Percentiles rank a stretch among this genome's conserved stretches.
phyloP scores from a whole-genome alignment of 306 rosid species.

The Rubus parviflorus region DNA sequence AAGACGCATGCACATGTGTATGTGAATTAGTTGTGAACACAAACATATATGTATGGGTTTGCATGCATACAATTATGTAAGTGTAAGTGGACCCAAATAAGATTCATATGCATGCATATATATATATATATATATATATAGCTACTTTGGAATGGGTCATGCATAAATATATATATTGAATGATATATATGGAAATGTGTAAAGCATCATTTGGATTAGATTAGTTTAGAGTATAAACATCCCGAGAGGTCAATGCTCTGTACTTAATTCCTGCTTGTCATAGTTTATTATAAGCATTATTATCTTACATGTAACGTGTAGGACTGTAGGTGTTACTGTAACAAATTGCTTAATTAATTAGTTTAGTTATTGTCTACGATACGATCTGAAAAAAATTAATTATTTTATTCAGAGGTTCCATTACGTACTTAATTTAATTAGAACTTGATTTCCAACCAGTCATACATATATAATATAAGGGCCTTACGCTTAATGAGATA shows the following conservation, averaged over 20 bases:
- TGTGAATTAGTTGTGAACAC: no score
- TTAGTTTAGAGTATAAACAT: background rate
- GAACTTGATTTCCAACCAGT: background rate
- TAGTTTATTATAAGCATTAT: constrained; percentile 3
- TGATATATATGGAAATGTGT: background rate
- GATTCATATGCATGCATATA: background rate
- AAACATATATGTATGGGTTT: no score
- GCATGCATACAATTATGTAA: no score
- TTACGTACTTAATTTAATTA: background rate
- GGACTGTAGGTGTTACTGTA: background rate
- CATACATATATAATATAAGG: background rate
- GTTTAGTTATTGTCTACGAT: background rate
- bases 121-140: no score
- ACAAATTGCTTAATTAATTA: background rate
- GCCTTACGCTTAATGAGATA: background rate
- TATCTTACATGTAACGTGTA: constrained; percentile 4
- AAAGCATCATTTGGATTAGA: background rate
- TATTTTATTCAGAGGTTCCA: background rate
- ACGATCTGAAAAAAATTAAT: background rate
- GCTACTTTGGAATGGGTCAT: no score
- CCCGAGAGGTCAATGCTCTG: background rate
- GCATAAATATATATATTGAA: background rate
- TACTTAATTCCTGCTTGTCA: background rate
- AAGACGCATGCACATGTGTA: no score
- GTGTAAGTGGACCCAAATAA: no score